Evolutionary conservation across 495 filamentous ascomycete species (phyloP).

Genomic region (Penicillium coffeae): DNA sequence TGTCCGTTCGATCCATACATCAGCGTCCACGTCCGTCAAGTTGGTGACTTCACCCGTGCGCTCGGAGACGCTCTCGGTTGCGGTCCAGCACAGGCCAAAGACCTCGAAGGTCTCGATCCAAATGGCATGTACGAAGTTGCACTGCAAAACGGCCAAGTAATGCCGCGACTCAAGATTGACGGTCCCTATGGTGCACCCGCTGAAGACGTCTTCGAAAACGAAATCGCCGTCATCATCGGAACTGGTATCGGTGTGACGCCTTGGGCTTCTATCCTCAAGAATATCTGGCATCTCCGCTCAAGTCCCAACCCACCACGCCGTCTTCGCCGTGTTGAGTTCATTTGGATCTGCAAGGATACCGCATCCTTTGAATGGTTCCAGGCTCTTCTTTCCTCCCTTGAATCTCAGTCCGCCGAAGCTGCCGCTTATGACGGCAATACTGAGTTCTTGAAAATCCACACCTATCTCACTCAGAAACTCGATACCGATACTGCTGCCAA

Average conservation of each 20-base stretch:
- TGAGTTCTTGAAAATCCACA: conserved; percentile 97
- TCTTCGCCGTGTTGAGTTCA: conserved; percentile 93
- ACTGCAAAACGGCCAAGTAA: conserved; percentile 84
- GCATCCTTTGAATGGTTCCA: conserved; percentile 99
- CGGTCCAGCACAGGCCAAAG: conserved; percentile 73
- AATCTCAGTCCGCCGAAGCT: conserved; percentile 70
- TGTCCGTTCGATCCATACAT: conserved; percentile 94
- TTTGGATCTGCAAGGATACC: conserved; percentile 98
- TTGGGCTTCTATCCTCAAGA: conserved; percentile 96
- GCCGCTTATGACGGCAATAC: conserved; percentile 62
- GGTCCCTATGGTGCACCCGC: conserved; percentile 96
- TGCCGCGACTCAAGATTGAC: conserved; percentile 86
- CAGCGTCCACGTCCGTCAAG: conserved; percentile 90
- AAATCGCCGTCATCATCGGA: conserved; percentile 94
- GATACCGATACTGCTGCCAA: conserved; percentile 91
- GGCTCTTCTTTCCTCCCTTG: conserved; percentile 84
- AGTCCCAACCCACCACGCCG: conserved; percentile 80
- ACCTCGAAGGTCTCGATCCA: conserved; percentile 86
- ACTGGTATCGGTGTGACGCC: conserved; percentile 98
- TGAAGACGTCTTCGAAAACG: conserved; percentile 91
- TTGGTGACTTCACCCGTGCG: conserved; percentile 88
- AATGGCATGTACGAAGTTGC: conserved; percentile 98
- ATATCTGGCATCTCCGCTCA: conserved; percentile 93
- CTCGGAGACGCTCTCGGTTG: conserved; percentile 92
- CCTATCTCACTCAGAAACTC: conserved; percentile 90